Evolutionary conservation across 2,329 filamentous ascomycete genomes (phyloP).

Genomic region (Pseudomassariella vexata): DNA sequence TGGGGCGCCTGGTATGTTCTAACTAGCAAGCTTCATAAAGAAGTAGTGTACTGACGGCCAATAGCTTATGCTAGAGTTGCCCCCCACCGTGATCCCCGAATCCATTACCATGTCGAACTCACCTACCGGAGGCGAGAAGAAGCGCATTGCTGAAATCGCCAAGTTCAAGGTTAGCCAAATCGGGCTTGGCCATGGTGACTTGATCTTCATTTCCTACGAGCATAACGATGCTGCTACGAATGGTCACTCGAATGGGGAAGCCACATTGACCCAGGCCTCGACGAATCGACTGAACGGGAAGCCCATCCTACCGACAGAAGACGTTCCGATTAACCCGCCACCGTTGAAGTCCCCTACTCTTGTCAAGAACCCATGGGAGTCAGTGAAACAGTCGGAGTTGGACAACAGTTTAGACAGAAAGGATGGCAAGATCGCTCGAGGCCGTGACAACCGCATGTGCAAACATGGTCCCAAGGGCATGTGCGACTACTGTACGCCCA

Average conservation of each 20-base stretch:
- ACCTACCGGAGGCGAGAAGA: slow-evolving; percentile 52
- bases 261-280: slow-evolving; percentile 34
- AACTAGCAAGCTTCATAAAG: no score
- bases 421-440: slow-evolving; percentile 58
- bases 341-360: slow-evolving; percentile 49
- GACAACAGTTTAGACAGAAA: slow-evolving; percentile 82
- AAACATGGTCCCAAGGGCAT: slow-evolving; percentile 94
- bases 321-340: slow-evolving; percentile 56
- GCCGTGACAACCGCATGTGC: slow-evolving; percentile 59
- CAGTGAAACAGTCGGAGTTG: slow-evolving; percentile 78
- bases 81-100: slow-evolving; percentile 53
- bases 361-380: slow-evolving; percentile 89
- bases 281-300: slow-evolving; percentile 74
- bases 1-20: slow-evolving; percentile 49
- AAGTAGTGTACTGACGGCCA: slow-evolving; percentile 11
- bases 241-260: slow-evolving; percentile 30
- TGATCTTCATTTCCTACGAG: slow-evolving; percentile 81
- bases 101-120: slow-evolving; percentile 58
- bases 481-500: slow-evolving; percentile 98
- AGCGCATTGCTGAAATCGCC: slow-evolving; percentile 52
- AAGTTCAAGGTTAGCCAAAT: slow-evolving; percentile 52
- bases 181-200: slow-evolving; percentile 72
- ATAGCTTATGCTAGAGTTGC: slow-evolving; percentile 54
- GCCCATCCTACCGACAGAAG: slow-evolving; percentile 63
- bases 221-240: slow-evolving; percentile 42